A percentile compares a stretch with the other conserved stretches of the same genome.
phyloP scores from a whole-genome alignment of 2,329 filamentous ascomycete species.

The Endoconidiophora polonica region DNA sequence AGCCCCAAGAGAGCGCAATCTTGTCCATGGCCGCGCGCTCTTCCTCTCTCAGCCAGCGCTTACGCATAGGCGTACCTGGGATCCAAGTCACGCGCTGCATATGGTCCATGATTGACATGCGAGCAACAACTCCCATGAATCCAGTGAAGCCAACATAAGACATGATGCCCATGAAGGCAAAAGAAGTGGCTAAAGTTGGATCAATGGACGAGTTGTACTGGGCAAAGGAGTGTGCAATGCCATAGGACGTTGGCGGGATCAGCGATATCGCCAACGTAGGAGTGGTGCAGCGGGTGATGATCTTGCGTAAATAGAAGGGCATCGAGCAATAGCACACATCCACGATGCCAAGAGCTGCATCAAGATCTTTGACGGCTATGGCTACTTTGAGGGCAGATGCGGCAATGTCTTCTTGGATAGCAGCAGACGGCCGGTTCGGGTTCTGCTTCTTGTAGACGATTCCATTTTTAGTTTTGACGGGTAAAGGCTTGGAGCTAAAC shows the following conservation, averaged over 20 bases:
- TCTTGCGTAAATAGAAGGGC: constrained; percentile 50
- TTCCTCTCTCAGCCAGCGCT: constrained; percentile 78
- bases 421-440: constrained; percentile 51
- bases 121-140: constrained; percentile 66
- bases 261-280: constrained; percentile 40
- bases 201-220: constrained; percentile 69
- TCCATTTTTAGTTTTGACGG: constrained; percentile 22
- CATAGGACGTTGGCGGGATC: constrained; percentile 53
- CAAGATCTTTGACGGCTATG: constrained; percentile 61
- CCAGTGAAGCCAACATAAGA: constrained; percentile 71
- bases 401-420: constrained; percentile 54
- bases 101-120: constrained; percentile 82
- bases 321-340: constrained; percentile 50
- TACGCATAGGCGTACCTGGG: constrained; percentile 59
- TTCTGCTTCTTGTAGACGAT: constrained; percentile 28
- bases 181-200: constrained; percentile 51
- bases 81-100: constrained; percentile 90
- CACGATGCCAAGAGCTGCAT: constrained; percentile 59
- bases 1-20: constrained; percentile 81
- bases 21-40: constrained; percentile 76
- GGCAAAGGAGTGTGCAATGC: constrained; percentile 39
- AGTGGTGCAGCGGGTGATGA: constrained; percentile 45
- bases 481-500: constrained; percentile 68
- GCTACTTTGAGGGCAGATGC: constrained; percentile 62
- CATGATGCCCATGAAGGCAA: constrained; percentile 65